Base-by-base conservation (phyloP, 2,329 filamentous ascomycete species). In the Colletotrichum sp. region DNA sequence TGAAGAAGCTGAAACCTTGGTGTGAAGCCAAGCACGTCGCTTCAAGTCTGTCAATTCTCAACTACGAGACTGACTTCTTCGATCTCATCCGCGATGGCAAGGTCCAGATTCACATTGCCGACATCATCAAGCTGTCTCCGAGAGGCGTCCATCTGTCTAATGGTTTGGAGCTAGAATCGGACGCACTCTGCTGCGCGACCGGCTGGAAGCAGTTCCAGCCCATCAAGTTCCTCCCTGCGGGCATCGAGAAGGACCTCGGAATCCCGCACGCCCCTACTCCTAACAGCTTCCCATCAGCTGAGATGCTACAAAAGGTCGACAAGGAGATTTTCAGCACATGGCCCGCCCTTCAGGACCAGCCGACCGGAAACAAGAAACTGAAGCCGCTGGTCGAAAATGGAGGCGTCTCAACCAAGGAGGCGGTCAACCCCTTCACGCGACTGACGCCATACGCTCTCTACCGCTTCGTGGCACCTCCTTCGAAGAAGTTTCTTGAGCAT, bases 11-110 rank as follows among this genome's bases (percentile, higher is more conserved):
- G 27, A 89, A 89, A 81, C 89, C 90, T 0, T 90, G 89, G 87
- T 86, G 84, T 19, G 81, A 85, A 4, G 81, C 87, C 39, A 88
- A 90, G 81, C 93, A 89, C 83, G 87, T 88, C 6, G 91, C 87
- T 3, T 87, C 87, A 9, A 89, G 87, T 6, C 85, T 93, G 29
- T 90, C 89, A 68, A 92, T 94, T 67, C 85, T 91, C 69, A 93
- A 93, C 81, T 93, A 91, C 78, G 86, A 88, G 1, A 89, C 86
- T 6, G 86, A 90, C 79, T 89, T 93, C 78, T 90, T 92, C 78
- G 89, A 91, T 5, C 82, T 92, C 16, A 87, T 93, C 19, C 86
- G 86, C 49, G 80, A 84, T 22, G 91, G 90, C n/a, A 87, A 82
- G 57, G 86, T 93, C 65, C 84, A 84, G 13, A 82, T 93, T 5